Conservation (phyloP, 495 filamentous ascomycete species). For the Talaromyces stipitatus region DNA sequence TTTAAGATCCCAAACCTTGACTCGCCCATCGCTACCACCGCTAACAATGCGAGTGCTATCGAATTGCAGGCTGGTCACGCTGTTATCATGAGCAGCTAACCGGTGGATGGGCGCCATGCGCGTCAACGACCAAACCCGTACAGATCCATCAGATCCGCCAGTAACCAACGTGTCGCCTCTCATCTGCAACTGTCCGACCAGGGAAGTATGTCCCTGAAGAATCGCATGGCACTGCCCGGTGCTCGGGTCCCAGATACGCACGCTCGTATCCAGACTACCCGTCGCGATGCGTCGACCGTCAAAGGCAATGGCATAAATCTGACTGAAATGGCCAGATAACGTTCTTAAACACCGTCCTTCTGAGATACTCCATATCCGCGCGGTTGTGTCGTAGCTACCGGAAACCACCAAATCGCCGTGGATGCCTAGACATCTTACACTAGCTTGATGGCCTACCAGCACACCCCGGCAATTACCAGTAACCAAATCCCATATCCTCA, state of each 20-base stretch:
- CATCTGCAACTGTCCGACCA: conserved; percentile 97
- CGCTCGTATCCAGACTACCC: conserved; percentile 92
- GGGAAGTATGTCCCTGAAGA: conserved; percentile 90
- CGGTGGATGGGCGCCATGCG: conserved; percentile 86
- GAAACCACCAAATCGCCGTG: conserved; percentile 93
- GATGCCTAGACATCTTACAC: conserved; percentile 90
- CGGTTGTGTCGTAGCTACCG: conserved; percentile 94
- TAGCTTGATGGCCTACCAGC: conserved; percentile 93
- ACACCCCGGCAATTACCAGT: conserved; percentile 83
- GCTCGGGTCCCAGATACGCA: conserved; percentile 90
- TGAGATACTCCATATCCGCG: conserved; percentile 94
- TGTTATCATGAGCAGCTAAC: conserved; percentile 96
- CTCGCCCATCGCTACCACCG: conserved; percentile 89
- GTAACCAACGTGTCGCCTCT: conserved; percentile 89
- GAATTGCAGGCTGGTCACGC: conserved; percentile 94
- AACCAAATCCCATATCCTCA: conserved; percentile 89
- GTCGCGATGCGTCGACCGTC: conserved; percentile 92
- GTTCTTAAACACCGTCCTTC: conserved; percentile 86
- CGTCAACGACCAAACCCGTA: conserved; percentile 89
- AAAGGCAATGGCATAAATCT: conserved; percentile 98
- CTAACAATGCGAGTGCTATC: conserved; percentile 91
- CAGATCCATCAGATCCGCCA: conserved; percentile 90
- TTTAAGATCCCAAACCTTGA: conserved; percentile 95
- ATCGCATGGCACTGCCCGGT: conserved; percentile 86
- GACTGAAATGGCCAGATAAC: conserved; percentile 92